A percentile compares a stretch with the other conserved stretches of the same genome.
phyloP scores from a whole-genome alignment of 2,329 filamentous ascomycete genomes.

The Diaporthe velutina region DNA sequence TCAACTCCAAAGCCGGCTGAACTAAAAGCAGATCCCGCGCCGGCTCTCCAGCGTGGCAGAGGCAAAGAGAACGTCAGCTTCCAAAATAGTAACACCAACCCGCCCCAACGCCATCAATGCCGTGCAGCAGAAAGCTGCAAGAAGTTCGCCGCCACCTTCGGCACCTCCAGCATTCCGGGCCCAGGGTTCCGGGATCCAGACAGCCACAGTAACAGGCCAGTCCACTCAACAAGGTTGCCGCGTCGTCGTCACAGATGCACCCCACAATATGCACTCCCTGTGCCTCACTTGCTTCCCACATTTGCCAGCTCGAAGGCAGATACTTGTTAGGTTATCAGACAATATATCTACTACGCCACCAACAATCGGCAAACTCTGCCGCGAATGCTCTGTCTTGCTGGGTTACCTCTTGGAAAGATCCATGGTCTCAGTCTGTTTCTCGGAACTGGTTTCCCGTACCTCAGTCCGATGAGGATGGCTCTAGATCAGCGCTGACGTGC shows the following conservation, averaged over 20 bases:
- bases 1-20: neutral
- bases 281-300: conserved; percentile 8
- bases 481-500: neutral
- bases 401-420: conserved; percentile 2
- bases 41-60: conserved; percentile 3
- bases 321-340: neutral
- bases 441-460: neutral
- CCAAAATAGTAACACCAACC: conserved; percentile 33
- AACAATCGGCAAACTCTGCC: neutral
- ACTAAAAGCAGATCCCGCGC: conserved; percentile 18
- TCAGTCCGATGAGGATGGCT: neutral
- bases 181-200: conserved; percentile 5
- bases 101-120: conserved; percentile 20
- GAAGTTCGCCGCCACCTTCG: conserved; percentile 25
- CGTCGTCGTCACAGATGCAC: conserved; percentile 17
- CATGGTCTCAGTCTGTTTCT: neutral
- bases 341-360: conserved; percentile 11
- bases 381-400: neutral
- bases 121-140: conserved; percentile 8
- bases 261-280: conserved; percentile 16
- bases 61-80: conserved; percentile 13
- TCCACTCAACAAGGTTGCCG: conserved; percentile 19
- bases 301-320: neutral
- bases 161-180: conserved; percentile 19
- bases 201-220: conserved; percentile 4